Evolutionary conservation across 192 early-diverging fungal genomes (phyloP), one percentile per base, ranked within the genome.

Genomic region (Haplosporangium gracile): DNA sequence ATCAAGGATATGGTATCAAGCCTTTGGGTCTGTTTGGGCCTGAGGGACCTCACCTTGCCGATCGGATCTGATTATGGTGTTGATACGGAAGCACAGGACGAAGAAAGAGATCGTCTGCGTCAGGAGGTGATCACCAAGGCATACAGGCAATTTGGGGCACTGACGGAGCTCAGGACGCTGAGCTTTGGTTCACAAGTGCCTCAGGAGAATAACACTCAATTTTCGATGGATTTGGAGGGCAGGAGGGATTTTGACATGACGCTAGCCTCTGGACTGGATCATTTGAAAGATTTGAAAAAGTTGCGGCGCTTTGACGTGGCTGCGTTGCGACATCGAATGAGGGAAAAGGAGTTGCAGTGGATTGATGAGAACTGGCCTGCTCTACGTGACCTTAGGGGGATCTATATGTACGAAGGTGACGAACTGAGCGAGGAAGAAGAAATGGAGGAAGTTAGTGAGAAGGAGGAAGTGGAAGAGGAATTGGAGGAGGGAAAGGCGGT

Each of bases 271-370:
- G 60, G 60, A 15, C 29, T 65, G 2, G 29, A 34, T 34, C 10
- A 65, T 29, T 32, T 65, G 60, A 65, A 32, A 24, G 60, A 32
- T 13, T 32, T 65, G 11, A 65, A 65, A 26, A 60, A 9, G 57
- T n/a, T 60, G 57, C 10, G 57, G 60, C 60, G 29, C 13, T 10
- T 65, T 29, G 60, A 65, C 4, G 60, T 65, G 10, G 26, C 24
- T 29, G 57, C 7, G 57, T 60, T 60, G 57, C 57, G 57, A 24
- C 57, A 60, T 60, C 60, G 60, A 65, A 65, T 65, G 60, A 26
- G 60, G 29, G 60, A 65, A 29, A 32, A 11, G 7, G 60, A 65
- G 29, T 8, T 65, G 26, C 26, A 32, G 9, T 65, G 60, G 60
- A 65, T 65, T 34, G 60, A 65, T 13, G 29, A 8, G 11, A 65